Evolutionary conservation across 1,284 basidiomycete genomes (phyloP), one percentile per base, ranked within the genome.

Genomic region (Stygiomarasmius scandens): DNA sequence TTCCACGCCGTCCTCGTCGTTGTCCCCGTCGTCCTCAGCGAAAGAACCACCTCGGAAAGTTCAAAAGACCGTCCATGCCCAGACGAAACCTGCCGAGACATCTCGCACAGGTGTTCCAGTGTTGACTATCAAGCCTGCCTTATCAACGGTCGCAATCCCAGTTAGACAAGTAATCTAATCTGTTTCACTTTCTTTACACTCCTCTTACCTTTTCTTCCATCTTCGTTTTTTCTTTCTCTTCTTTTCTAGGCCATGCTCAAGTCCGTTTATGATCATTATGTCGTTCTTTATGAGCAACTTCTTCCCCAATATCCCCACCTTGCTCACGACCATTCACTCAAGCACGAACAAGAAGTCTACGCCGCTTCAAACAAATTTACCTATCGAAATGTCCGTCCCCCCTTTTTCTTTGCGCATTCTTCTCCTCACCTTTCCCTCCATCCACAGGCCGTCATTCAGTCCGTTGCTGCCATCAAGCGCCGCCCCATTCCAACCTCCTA

Each of bases 331-430:
- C 89, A 94, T 72, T 85, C 92, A 1, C 77, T 92, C 10, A 81
- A 77, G 52, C 91, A 94, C 66, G 92, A 95, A 66, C 81, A 85
- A 36, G 87, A 92, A 58, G 79, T 93, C 1, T 92, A 92, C 69
- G 77, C 76, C 23, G 84, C 82, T 58, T 83, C 89, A 0, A 87
- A 76, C 54, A 92, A 91, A 69, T 66, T 83, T 41, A 92, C 91
- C 0, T 95, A 95, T 71, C 86, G 90, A 49, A 88, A 90, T 75
- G 89, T 90, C 69, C 64, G 81, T 58, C n/a, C 34, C 58, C 50
- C 44, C 41, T 16, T 22, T 25, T 36, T n/a, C 29, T 6, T 12
- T 12, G 12, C 5, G 29, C 12, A 32, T 43, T 44, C 44, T 8
- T 55, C 62, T 60, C 58, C 56, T 55, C 43, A 23, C 63, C 45